Conservation (phyloP, 2,329 filamentous ascomycete species). For the Chaetomium sp. region DNA sequence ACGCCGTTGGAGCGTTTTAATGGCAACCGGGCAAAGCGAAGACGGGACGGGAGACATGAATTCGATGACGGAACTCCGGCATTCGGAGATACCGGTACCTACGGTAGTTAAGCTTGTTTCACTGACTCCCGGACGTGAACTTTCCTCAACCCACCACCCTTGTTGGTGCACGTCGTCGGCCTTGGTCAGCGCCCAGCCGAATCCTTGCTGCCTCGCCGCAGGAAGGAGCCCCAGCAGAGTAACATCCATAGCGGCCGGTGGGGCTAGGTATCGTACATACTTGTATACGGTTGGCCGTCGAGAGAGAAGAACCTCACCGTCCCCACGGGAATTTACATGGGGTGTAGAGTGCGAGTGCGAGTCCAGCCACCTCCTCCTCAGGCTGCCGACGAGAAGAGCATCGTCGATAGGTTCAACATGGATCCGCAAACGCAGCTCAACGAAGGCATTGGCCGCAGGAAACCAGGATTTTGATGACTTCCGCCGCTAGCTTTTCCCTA, state of each 20-base stretch:
- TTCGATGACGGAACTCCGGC: too few relatives aligned
- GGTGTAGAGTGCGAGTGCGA: not conserved
- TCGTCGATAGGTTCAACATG: not conserved
- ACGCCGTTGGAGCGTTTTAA: not conserved
- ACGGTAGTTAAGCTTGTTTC: too few relatives aligned
- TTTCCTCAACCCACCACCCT: not conserved
- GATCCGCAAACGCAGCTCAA: not conserved
- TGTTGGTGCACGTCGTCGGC: too few relatives aligned
- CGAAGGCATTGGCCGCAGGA: not conserved
- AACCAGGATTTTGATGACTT: not conserved
- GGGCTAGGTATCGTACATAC: not conserved
- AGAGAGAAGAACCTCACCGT: conserved; percentile 1
- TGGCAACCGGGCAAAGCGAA: not conserved
- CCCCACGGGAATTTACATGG: not conserved
- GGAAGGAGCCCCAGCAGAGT: not conserved
- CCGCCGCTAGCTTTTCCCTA: not conserved
- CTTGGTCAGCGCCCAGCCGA: not conserved
- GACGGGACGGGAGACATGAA: too few relatives aligned
- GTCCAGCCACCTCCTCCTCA: not conserved
- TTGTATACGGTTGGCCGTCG: not conserved
- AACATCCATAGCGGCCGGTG: not conserved
- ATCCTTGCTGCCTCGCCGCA: not conserved
- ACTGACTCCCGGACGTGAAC: not conserved
- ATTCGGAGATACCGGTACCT: too few relatives aligned
- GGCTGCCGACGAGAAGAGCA: not conserved